These are phyloP conservation scores for Gossypium bickii DNA, from an alignment of 345 rosid genomes.

Conservation along the genomic window DNA sequence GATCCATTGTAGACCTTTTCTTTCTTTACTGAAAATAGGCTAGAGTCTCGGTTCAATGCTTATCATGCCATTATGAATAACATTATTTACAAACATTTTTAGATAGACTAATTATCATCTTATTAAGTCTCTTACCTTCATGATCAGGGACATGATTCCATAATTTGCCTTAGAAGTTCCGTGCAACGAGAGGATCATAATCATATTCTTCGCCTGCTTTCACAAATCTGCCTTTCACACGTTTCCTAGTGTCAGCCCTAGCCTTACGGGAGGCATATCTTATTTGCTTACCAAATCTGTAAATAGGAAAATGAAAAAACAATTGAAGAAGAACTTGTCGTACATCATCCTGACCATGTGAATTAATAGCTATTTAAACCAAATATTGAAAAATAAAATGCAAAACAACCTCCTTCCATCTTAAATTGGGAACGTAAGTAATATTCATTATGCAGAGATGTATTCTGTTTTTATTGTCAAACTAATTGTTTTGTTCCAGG, in stretches of 20 bases:
- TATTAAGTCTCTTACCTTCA: not conserved
- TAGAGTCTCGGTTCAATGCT: not conserved
- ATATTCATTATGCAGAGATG: not conserved
- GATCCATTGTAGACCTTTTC: not conserved
- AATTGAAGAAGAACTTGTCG: not conserved
- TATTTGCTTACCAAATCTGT: constrained; percentile 80
- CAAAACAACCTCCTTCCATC: not conserved
- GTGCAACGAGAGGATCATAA: constrained; percentile 49
- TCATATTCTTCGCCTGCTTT: constrained; percentile 82
- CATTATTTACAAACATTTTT: not conserved
- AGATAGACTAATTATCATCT: not conserved
- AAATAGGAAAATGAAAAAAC: constrained; percentile 13
- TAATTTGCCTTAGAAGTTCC: constrained; percentile 24
- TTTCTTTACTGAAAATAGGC: not conserved
- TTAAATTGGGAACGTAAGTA: not conserved
- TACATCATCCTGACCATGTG: not conserved
- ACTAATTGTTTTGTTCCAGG: not conserved
- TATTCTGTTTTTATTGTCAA: not conserved
- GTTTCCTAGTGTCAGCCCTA: constrained; percentile 87
- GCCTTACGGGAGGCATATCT: constrained; percentile 86
- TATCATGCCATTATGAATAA: not conserved
- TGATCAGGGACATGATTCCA: not conserved
- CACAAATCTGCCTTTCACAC: constrained; percentile 93
- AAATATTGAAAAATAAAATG: not conserved
- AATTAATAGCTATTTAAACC: not conserved